These are phyloP conservation scores for Orbilia quercus DNA, from an alignment of 2,329 filamentous ascomycete genomes.

Conservation along the genomic window DNA sequence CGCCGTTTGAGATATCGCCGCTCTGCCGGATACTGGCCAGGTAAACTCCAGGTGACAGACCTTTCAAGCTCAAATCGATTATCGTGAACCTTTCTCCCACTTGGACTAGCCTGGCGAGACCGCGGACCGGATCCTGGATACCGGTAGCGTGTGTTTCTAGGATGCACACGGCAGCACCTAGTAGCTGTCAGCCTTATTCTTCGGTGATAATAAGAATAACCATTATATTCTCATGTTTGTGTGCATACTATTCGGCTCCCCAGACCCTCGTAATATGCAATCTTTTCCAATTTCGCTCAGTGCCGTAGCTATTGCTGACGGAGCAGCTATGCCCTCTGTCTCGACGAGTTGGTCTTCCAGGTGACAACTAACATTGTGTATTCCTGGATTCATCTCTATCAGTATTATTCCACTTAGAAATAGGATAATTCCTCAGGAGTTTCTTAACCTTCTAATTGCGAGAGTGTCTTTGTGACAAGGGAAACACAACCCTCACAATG, in stretches of 20 bases:
- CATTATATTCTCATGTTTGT: not conserved
- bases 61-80: slow-evolving; percentile 86
- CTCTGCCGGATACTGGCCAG: slow-evolving; percentile 84
- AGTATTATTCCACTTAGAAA: slow-evolving; percentile 10
- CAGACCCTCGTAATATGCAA: slow-evolving; percentile 91
- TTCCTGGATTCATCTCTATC: slow-evolving; percentile 67
- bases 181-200: slow-evolving; percentile 31
- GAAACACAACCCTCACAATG: slow-evolving; percentile 90
- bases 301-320: slow-evolving; percentile 86
- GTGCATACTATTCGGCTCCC: slow-evolving; percentile 80
- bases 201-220: no score
- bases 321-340: slow-evolving; percentile 87
- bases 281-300: slow-evolving; percentile 92
- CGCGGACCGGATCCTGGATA: slow-evolving; percentile 77
- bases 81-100: slow-evolving; percentile 81
- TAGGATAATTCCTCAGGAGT: slow-evolving; percentile 15
- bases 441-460: slow-evolving; percentile 76
- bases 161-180: slow-evolving; percentile 89
- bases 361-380: slow-evolving; percentile 83
- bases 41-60: slow-evolving; percentile 83
- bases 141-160: slow-evolving; percentile 80
- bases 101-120: slow-evolving; percentile 92
- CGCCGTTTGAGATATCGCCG: slow-evolving; percentile 86
- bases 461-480: slow-evolving; percentile 81
- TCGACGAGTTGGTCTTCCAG: slow-evolving; percentile 84